Evolutionary conservation across 306 rosid genomes (phyloP).

Genomic region (Trichosanthes truncata): DNA sequence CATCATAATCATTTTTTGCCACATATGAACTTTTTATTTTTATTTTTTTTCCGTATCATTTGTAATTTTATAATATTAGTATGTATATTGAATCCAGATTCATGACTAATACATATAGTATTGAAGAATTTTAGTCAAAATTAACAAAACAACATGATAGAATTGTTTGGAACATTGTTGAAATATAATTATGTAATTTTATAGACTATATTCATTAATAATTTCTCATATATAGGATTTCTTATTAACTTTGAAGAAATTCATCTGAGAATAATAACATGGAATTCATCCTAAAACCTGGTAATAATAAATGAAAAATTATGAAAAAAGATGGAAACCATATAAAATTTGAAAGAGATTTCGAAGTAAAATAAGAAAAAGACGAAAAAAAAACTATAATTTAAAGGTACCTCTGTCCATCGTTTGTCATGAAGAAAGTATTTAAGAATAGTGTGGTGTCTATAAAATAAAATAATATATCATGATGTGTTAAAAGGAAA

Average conservation of each 20-base stretch:
- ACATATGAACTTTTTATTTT: not conserved
- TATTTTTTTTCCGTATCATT: not conserved
- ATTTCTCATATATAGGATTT: not conserved
- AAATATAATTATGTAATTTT: not conserved
- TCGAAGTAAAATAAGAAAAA: not conserved
- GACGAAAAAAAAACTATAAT: not conserved
- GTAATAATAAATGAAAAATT: not conserved
- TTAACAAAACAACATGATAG: not conserved
- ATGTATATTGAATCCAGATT: not conserved
- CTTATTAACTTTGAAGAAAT: not conserved
- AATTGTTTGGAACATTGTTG: not conserved
- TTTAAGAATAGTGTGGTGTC: too few relatives aligned
- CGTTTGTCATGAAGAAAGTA: too few relatives aligned
- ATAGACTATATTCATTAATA: not conserved
- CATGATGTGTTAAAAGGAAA: too few relatives aligned
- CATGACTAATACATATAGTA: not conserved
- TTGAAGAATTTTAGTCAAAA: not conserved
- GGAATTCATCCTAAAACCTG: not conserved
- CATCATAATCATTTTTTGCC: not conserved
- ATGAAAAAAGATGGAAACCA: not conserved
- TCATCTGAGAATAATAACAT: not conserved
- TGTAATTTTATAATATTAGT: not conserved
- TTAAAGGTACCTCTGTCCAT: too few relatives aligned
- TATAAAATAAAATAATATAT: too few relatives aligned
- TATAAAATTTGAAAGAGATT: not conserved